phyloP scores from a whole-genome alignment of 2,329 filamentous ascomycete species.

The Aspergillus neotritici region DNA sequence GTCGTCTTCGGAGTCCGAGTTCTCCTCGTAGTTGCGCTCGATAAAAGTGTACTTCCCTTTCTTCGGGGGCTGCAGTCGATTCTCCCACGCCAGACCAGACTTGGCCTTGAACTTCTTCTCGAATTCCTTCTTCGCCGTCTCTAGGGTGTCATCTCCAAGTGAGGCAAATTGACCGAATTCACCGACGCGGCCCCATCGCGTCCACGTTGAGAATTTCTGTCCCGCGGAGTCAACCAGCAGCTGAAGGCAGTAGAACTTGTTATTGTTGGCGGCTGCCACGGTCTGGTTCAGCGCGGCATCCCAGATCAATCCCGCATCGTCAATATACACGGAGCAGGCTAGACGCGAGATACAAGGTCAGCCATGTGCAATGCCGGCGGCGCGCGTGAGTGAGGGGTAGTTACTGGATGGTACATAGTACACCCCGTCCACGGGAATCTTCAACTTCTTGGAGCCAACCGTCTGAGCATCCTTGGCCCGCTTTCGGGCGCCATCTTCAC shows the following conservation, averaged over 20 bases:
- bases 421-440: slow-evolving; percentile 45
- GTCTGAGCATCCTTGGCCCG: slow-evolving; percentile 42
- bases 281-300: slow-evolving; percentile 78
- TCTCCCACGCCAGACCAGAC: slow-evolving; percentile 47
- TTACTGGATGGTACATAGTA: slow-evolving; percentile 9
- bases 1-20: slow-evolving; percentile 50
- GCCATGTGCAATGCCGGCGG: no score
- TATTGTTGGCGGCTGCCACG: slow-evolving; percentile 65
- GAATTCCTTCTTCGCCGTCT: slow-evolving; percentile 42
- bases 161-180: slow-evolving; percentile 45
- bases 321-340: slow-evolving; percentile 56
- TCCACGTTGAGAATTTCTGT: slow-evolving; percentile 58
- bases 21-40: slow-evolving; percentile 68
- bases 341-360: background rate
- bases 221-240: slow-evolving; percentile 37
- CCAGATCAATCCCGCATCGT: slow-evolving; percentile 61
- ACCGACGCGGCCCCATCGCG: slow-evolving; percentile 73
- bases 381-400: background rate
- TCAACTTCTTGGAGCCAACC: slow-evolving; percentile 37
- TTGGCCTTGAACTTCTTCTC: slow-evolving; percentile 56
- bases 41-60: slow-evolving; percentile 68
- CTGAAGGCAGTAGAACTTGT: slow-evolving; percentile 77
- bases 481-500: slow-evolving; percentile 22
- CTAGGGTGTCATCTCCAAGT: slow-evolving; percentile 35
- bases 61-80: slow-evolving; percentile 47